Percentiles rank a stretch among this genome's conserved stretches.
phyloP scores from a whole-genome alignment of 2,329 filamentous ascomycete species.

The Pseudopyricularia cyperi region DNA sequence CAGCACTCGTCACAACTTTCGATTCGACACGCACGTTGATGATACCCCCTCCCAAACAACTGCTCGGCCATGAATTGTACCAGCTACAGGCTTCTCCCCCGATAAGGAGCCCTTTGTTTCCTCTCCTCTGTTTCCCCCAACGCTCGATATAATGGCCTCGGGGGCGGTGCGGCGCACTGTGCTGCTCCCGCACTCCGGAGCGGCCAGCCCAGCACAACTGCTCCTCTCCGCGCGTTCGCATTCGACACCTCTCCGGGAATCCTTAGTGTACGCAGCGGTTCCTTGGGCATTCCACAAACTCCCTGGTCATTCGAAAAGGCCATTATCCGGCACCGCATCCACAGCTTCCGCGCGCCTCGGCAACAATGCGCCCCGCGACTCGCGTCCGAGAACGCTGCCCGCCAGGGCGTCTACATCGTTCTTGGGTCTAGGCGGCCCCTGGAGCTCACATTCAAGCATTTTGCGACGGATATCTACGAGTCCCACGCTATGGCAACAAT shows the following conservation, averaged over 20 bases:
- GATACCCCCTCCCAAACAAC: neutral
- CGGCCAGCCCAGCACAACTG: conserved; percentile 10
- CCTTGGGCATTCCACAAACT: neutral
- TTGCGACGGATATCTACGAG: conserved; percentile 14
- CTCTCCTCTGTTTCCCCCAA: neutral
- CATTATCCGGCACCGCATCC: neutral
- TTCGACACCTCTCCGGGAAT: neutral
- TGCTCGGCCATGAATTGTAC: conserved; percentile 1
- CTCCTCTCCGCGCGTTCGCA: neutral
- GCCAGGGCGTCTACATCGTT: neutral
- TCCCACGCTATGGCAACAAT: conserved; percentile 7
- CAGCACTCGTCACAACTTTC: neutral
- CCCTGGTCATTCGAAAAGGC: neutral
- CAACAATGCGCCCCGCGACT: neutral
- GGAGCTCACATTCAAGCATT: conserved; percentile 8
- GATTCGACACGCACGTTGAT: neutral
- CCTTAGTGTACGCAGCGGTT: neutral
- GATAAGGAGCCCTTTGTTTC: neutral
- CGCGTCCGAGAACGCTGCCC: neutral
- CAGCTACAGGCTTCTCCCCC: neutral
- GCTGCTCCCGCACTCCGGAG: conserved; percentile 33
- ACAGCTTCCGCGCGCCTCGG: neutral
- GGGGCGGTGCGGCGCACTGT: conserved; percentile 31
- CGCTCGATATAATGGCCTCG: conserved; percentile 28
- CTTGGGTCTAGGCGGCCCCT: conserved; percentile 2